These are phyloP conservation scores for Limnanthes douglasii DNA, from an alignment of 345 rosid genomes.

Conservation along the genomic window DNA sequence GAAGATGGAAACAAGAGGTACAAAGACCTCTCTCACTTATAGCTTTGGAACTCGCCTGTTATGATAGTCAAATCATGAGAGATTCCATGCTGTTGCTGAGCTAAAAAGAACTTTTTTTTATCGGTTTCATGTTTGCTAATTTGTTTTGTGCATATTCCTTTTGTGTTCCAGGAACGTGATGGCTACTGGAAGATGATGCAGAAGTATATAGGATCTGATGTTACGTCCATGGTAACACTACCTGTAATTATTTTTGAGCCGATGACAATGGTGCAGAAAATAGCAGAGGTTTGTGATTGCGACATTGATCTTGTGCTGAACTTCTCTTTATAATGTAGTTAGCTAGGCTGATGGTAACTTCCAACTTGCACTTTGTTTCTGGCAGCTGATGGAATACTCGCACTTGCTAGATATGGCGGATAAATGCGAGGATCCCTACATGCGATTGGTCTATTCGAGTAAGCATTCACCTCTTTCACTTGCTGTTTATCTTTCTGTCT, in stretches of 20 bases:
- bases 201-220: constrained; percentile 80
- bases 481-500: constrained; percentile 2
- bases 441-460: constrained; percentile 93
- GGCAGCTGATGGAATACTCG: constrained; percentile 91
- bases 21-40: not conserved
- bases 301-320: not conserved
- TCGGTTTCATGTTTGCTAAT: not conserved
- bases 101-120: too few species aligned
- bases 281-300: constrained; percentile 77
- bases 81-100: too few species aligned
- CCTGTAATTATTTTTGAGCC: constrained; percentile 96
- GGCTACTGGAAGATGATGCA: constrained; percentile 99
- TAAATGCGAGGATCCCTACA: constrained; percentile 81
- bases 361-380: constrained; percentile 10
- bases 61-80: too few species aligned
- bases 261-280: constrained; percentile 85
- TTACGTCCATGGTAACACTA: constrained; percentile 94
- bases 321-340: constrained; percentile 3
- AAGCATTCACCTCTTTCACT: constrained; percentile 11
- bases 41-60: not conserved
- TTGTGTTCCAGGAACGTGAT: constrained; percentile 58
- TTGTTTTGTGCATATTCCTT: constrained; percentile 5
- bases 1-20: constrained; percentile 97
- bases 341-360: constrained; percentile 1
- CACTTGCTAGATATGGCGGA: constrained; percentile 80